Base-by-base conservation (phyloP, 495 filamentous ascomycete genomes). In the Daldinia grandis region DNA sequence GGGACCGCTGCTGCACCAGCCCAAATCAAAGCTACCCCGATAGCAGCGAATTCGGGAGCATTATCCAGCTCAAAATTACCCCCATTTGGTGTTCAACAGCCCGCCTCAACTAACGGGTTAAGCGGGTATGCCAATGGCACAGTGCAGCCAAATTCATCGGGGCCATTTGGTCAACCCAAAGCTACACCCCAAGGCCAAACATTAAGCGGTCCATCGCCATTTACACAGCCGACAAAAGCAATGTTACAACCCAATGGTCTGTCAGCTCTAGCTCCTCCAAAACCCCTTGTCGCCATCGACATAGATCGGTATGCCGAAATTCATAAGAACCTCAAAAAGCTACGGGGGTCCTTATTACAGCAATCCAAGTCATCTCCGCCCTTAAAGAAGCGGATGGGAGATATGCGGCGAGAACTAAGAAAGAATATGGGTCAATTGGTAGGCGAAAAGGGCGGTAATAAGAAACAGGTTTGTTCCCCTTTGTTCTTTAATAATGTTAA, bases 401-500 rank as follows among this genome's bases (percentile, higher is more conserved):
- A 93, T 51, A 89, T 92, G 85, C 84, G 93, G 12, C 86, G 94
- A 42, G 82, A 87, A 3, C 87, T 97, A 54, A 86, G 82, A 17
- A 91, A 89, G 74, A 88, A 82, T 19, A 82, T 94, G 40, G 93
- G 93, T 1, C 92, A 96, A 73, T 77, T 97, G 28, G 92, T 87
- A 12, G 84, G 82, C 51, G 88, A 81, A 28, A 88, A 86, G 57
- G 86, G 84, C 3, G 84, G 82, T 1, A 96, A 95, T 74, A 86
- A 79, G 33, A 67, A 71, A 47, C 87, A 84, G 59, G 88, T 88
- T 76, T 80, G 84, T 81, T 30, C 24, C 24, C 17, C 25, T 38
- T 28, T 9, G 9, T n/a, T 3, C 1, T 2, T 21, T 5, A 1
- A 56, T 14, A 47, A 47, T 21, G 21, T 15, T 4, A 49, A 42